Evolutionary conservation across 1,284 basidiomycete species (phyloP).

Genomic region (Leccinum angustisporum): DNA sequence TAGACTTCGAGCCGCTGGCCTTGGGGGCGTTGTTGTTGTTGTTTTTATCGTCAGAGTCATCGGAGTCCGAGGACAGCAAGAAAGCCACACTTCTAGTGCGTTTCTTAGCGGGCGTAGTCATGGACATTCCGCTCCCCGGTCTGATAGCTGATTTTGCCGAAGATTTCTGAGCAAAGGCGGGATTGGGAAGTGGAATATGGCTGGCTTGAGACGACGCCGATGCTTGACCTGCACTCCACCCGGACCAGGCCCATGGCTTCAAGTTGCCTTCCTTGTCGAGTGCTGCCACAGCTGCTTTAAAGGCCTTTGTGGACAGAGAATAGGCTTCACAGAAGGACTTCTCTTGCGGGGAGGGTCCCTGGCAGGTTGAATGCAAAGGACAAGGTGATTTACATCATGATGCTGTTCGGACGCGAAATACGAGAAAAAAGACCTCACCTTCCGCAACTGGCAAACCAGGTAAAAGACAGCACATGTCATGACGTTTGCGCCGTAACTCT

Average conservation of each 20-base stretch:
- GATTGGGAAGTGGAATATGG: not conserved
- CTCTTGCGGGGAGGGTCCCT: slow-evolving; percentile 26
- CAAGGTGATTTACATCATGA: no score
- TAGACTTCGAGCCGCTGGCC: no score
- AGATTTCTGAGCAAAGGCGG: slow-evolving; percentile 20
- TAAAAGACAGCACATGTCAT: slow-evolving; percentile 26
- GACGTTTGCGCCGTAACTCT: slow-evolving; percentile 17
- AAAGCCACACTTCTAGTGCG: slow-evolving; percentile 18
- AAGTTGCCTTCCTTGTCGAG: slow-evolving; percentile 30
- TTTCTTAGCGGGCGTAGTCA: slow-evolving; percentile 24
- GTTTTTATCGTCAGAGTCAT: not conserved
- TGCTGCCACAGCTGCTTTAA: slow-evolving; percentile 17
- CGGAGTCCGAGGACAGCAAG: not conserved
- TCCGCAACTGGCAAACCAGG: slow-evolving; percentile 33
- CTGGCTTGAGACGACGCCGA: not conserved
- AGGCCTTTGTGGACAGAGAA: slow-evolving; percentile 12
- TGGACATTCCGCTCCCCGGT: slow-evolving; percentile 1
- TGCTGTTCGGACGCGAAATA: not conserved
- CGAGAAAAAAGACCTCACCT: slow-evolving; percentile 17
- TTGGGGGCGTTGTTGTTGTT: not conserved
- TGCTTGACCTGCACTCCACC: not conserved
- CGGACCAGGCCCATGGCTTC: no score
- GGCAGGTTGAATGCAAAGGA: not conserved
- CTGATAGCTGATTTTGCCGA: slow-evolving; percentile 16
- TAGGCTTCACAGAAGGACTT: slow-evolving; percentile 19